Percentiles rank a stretch among this genome's conserved stretches.
Evolutionary conservation across 2,329 filamentous ascomycete genomes (phyloP).

Genomic region (Neurospora crassa): DNA sequence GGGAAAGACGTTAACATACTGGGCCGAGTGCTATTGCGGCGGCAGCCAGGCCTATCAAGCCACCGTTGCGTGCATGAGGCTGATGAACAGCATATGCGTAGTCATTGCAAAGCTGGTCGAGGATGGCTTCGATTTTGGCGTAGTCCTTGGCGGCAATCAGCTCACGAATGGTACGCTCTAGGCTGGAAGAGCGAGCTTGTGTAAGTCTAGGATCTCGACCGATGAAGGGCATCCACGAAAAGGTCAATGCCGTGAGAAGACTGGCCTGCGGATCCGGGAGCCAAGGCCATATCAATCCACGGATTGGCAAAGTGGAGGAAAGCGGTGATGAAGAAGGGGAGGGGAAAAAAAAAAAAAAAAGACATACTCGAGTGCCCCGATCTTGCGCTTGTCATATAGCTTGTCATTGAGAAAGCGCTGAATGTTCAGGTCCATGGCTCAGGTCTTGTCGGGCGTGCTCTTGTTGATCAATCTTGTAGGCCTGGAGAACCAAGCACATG

Average conservation of each 20-base stretch:
- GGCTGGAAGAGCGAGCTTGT: constrained; percentile 37
- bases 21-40: constrained; percentile 90
- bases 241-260: not conserved
- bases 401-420: constrained; percentile 93
- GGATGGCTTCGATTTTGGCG: constrained; percentile 72
- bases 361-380: constrained; percentile 86
- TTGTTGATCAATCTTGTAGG: not conserved
- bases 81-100: constrained; percentile 97
- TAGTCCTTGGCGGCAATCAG: constrained; percentile 68
- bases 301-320: not conserved
- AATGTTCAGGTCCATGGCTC: constrained; percentile 74
- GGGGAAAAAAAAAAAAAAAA: not conserved
- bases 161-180: constrained; percentile 85
- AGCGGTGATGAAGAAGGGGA: constrained; percentile 1
- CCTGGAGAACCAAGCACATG: not conserved
- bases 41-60: constrained; percentile 87
- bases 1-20: constrained; percentile 43
- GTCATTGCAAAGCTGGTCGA: constrained; percentile 94
- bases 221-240: not conserved
- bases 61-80: constrained; percentile 91
- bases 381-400: constrained; percentile 96
- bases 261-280: not conserved
- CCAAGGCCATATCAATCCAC: not conserved
- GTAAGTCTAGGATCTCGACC: constrained; percentile 2
- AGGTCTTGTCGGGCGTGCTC: constrained; percentile 8